A percentile compares a stretch with the other conserved stretches of the same genome.
phyloP scores from a whole-genome alignment of 2,329 filamentous ascomycete species.

The Colletotrichum shisoi region DNA sequence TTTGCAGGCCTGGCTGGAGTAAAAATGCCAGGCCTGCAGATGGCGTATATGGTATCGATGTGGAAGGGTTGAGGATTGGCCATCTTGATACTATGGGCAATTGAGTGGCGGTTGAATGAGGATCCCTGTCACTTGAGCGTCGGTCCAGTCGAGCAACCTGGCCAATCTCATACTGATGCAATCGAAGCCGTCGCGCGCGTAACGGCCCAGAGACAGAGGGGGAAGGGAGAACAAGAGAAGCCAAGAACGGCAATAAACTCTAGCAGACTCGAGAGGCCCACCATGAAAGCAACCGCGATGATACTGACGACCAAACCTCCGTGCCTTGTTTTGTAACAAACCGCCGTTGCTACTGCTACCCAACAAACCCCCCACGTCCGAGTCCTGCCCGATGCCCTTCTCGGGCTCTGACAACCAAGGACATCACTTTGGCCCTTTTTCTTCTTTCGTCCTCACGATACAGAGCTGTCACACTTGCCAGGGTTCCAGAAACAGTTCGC shows the following conservation, averaged over 20 bases:
- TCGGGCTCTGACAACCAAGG: conserved; percentile 3
- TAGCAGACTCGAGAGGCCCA: conserved; percentile 22
- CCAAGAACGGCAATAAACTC: conserved; percentile 1
- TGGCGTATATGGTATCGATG: too few species aligned
- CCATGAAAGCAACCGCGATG: conserved; percentile 12
- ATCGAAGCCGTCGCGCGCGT: not conserved
- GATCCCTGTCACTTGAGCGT: conserved; percentile 3
- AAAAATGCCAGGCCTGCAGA: too few species aligned
- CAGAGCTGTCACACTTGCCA: conserved; percentile 13
- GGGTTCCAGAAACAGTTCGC: conserved; percentile 36
- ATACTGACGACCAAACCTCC: not conserved
- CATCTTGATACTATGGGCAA: too few species aligned
- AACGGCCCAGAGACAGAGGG: not conserved
- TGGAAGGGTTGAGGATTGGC: too few species aligned
- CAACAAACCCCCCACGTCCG: not conserved
- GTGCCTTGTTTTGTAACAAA: not conserved
- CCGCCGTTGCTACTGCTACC: conserved; percentile 19
- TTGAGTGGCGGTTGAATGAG: too few species aligned
- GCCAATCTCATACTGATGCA: not conserved
- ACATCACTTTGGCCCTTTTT: not conserved
- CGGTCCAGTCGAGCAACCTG: not conserved
- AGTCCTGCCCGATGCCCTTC: conserved; percentile 2
- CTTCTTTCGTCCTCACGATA: not conserved
- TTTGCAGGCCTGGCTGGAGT: too few species aligned
- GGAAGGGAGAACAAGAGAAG: not conserved